Evolutionary conservation across 2,329 filamentous ascomycete genomes (phyloP), one percentile per base, ranked within the genome.

Genomic region (Claviceps arundinis): DNA sequence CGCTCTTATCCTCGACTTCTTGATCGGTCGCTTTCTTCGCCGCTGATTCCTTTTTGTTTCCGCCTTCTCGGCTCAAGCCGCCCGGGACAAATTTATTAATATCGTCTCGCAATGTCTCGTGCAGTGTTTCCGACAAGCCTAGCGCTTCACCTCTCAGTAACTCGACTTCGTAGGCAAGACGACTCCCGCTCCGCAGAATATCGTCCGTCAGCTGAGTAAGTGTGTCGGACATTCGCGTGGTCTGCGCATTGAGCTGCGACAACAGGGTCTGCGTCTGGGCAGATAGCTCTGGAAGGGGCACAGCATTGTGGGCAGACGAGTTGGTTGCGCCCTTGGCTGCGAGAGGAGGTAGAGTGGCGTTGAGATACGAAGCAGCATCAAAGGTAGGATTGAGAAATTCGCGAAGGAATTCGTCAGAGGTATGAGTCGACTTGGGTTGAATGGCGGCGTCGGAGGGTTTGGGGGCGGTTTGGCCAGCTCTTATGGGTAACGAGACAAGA

Each of bases 141-240:
- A 89, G 70, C 2, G 89, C 86, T 68, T 96, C 90, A 56, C 90
- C 90, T n/a, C 89, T 81, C 48, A 97, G 69, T 17, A 97, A 78
- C 68, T 97, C 91, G 19, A 97, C 91, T 68, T 97, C 88, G 63
- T 98, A 98, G 19, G 90, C 89, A 53, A 98, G 72, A 4, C 91
- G 79, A 57, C 87, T 89, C 26, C 90, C 88, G 61, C 88, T 90
- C 53, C 93, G 81, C 56, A 98, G 70, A 56, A 98, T 97, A 59
- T 97, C 93, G 66, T 98, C 91, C 11, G 93, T 96, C 54, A 97
- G 74, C 62, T 91, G 84, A 37, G 89, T 95, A 53, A 98, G 76
- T 46, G 83, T 87, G 51, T 77, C 82, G 14, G 89, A 89, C 7
- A 96, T 73, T 46, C 89, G 80, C 17, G 88, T 85, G 1, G 89